These are phyloP conservation scores for Fraxinus latifolia DNA, from an alignment of 305 asterid genomes.

Conservation along the genomic window DNA sequence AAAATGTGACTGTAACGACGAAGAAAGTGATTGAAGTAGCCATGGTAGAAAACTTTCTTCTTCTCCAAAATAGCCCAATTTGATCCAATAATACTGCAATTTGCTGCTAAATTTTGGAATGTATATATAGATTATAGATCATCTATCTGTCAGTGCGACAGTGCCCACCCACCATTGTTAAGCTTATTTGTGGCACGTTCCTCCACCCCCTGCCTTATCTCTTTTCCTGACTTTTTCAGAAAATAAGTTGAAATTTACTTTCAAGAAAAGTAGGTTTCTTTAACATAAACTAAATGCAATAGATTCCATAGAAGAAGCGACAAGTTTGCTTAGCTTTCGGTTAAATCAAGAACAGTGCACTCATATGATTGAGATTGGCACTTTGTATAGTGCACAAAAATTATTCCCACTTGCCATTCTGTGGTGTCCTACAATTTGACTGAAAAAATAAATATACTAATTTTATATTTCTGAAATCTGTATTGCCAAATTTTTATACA, in stretches of 20 bases:
- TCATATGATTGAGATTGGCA: constrained; percentile 4
- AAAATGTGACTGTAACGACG: constrained; percentile 21
- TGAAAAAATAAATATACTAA: not conserved
- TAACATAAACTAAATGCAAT: not conserved
- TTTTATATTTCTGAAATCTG: not conserved
- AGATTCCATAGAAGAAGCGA: not conserved
- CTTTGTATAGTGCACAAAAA: not conserved
- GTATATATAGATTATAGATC: not conserved
- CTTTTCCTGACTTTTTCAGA: not conserved
- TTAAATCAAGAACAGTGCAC: not conserved
- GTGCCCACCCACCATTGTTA: constrained; percentile 15
- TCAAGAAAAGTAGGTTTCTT: not conserved
- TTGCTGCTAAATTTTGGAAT: not conserved
- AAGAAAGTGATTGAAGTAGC: constrained; percentile 28
- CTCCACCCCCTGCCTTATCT: constrained; percentile 6
- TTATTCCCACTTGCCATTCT: not conserved
- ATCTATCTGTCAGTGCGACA: not conserved
- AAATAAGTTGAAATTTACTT: not conserved
- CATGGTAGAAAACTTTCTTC: constrained; percentile 20
- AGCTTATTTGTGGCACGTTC: constrained; percentile 19
- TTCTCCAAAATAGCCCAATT: not conserved
- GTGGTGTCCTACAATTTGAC: not conserved
- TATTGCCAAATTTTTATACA: not conserved
- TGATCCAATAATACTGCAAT: not conserved
- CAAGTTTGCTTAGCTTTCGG: not conserved